Conservation (phyloP, 805 yeast genomes). For the Dipodascopsis uninucleata region DNA sequence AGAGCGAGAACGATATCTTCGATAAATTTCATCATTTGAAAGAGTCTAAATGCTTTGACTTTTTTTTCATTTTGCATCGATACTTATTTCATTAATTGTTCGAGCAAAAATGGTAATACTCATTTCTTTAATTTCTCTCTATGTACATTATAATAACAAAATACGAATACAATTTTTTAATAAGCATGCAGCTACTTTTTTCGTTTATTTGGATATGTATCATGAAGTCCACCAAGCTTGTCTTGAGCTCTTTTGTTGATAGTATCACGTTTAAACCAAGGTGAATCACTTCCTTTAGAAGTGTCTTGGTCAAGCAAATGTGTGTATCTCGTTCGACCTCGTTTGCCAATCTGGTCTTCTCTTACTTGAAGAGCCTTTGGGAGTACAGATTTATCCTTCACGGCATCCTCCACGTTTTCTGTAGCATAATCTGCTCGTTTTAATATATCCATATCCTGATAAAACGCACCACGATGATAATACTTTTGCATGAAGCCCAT, state of each 20-base stretch:
- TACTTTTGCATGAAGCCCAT: conserved; percentile 31
- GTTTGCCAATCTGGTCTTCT: conserved; percentile 32
- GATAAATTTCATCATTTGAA: conserved; percentile 4
- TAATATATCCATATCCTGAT: conserved; percentile 35
- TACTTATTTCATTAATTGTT: conserved; percentile 1
- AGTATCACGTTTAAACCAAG: conserved; percentile 17
- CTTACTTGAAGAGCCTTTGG: conserved; percentile 35
- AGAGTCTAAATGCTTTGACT: background rate
- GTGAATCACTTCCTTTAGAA: conserved; percentile 17
- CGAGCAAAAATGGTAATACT: background rate
- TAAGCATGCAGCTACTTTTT: background rate
- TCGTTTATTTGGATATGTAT: conserved; percentile 9
- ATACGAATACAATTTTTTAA: background rate
- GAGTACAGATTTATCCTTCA: conserved; percentile 32
- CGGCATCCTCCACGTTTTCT: conserved; percentile 35
- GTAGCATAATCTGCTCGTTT: conserved; percentile 34
- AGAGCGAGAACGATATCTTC: conserved; percentile 47
- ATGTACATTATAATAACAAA: background rate
- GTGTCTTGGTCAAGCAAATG: conserved; percentile 37
- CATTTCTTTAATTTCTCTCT: background rate
- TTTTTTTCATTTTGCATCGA: background rate
- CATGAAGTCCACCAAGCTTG: conserved; percentile 19
- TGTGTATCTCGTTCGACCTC: conserved; percentile 34
- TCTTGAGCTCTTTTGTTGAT: conserved; percentile 13
- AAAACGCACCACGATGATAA: conserved; percentile 38